Evolutionary conservation across 495 filamentous ascomycete species (phyloP), one percentile per base, ranked within the genome.

Genomic region (Penicillium verhagenii): DNA sequence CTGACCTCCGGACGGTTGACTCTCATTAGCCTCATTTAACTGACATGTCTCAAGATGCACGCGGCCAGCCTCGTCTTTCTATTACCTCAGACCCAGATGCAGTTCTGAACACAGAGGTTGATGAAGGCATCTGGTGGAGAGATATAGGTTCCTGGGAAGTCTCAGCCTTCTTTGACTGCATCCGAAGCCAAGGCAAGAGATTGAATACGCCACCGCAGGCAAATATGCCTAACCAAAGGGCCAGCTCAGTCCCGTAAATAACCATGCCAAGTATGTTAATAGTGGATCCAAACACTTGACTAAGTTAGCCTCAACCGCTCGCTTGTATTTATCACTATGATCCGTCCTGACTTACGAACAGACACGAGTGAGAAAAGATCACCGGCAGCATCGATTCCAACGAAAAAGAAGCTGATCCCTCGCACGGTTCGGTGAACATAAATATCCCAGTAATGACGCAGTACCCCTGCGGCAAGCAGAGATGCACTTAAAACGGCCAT

Each of bases 351-450:
- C 50, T 58, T 31, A 75, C 72, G 66, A 33, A 88, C 68, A 5
- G 85, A 85, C 11, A 85, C 58, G 0, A 86, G 72, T 4, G 83
- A 86, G 50, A 81, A 82, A 1, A 86, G 52, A 69, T 88, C 85
- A 0, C 84, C 85, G 1, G 78, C 74, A 4, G 84, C 84, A 64
- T 88, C 85, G 37, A 86, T 84, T 0, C 68, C 82, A 1, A 86
- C 82, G 59, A 86, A 88, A 3, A 85, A 68, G 66, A 88, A 86
- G 13, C 80, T 84, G 26, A 88, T 86, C 7, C 85, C 85, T 2
- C 81, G 74, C 11, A 86, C 84, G 0, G 83, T 85, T 10, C 76
- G 72, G 51, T 85, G 75, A 11, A 72, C 61, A 46, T 79, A 83
- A 20, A 86, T 85, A 57, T 84, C 82, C 72, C 73, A 79, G 53